Evolutionary conservation across 2,329 filamentous ascomycete genomes (phyloP), one percentile per base, ranked within the genome.

Genomic region (Fusarium fracticaudum): DNA sequence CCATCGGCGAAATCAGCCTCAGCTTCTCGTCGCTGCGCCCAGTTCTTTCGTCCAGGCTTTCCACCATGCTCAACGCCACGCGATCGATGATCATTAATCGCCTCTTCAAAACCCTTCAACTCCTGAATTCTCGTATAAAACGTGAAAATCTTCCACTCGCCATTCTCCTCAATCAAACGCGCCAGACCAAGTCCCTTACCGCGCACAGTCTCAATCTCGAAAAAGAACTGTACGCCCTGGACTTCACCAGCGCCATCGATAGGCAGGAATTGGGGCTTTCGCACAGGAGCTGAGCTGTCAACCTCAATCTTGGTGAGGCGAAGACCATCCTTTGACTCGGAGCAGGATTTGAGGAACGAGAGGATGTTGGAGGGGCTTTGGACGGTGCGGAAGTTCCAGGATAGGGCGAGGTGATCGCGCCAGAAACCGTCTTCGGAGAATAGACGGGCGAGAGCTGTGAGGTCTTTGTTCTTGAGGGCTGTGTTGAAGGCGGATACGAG

Each of bases 101-200:
- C 71, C 78, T 93, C 89, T 67, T 90, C 87, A 58, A 86, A 81
- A 0, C 86, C 88, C 8, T 83, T 87, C 10, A 94, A 72, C 43
- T 88, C 86, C 4, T 85, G 77, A 10, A 94, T 81, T 0, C 85
- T 84, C 0, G 91, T 93, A 76, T 90, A 93, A 1, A 93, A 75
- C 3, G 90, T 91, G 71, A 89, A 92, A 1, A 90, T 87, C 77
- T 90, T 91, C 91, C 90, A 93, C 6, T 66, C 41, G 0, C 79
- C 82, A 54, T 84, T 81, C 31, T 85, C 78, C 43, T 85, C 79
- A 0, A 86, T 83, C 1, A 93, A 79, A 8, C 89, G 83, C 0
- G 88, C 83, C 4, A 93, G 73, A 3, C 91, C 92, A 3, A 85
- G 80, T 0, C 91, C 92, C 0, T 74, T 73, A 1, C 91, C 91